phyloP scores from a whole-genome alignment of 331 rosid genomes.

The Stylosanthes scabra region DNA sequence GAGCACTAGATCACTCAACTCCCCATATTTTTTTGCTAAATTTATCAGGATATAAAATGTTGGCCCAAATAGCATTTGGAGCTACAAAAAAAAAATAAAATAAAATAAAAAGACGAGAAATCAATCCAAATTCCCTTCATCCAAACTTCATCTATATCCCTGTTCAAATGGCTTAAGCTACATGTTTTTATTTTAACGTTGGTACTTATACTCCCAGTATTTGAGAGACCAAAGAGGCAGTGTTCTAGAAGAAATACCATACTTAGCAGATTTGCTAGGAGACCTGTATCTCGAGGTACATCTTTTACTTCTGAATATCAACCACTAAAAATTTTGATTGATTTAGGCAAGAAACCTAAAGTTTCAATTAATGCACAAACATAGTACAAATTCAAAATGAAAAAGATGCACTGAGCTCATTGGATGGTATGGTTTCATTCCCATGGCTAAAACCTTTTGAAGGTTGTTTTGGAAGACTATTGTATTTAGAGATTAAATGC shows the following conservation, averaged over 20 bases:
- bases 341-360: neutral
- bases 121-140: slow-evolving; percentile 10
- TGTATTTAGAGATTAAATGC: too few relatives aligned
- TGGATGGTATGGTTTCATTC: neutral
- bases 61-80: slow-evolving; percentile 26
- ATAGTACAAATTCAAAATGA: neutral
- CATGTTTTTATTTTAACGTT: slow-evolving; percentile 33
- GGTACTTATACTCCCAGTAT: slow-evolving; percentile 54
- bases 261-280: slow-evolving; percentile 60
- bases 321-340: slow-evolving; percentile 15
- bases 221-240: slow-evolving; percentile 58
- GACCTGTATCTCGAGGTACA: slow-evolving; percentile 62
- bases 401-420: slow-evolving; percentile 18
- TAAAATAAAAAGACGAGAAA: too few relatives aligned
- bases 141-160: slow-evolving; percentile 19
- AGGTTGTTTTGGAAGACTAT: too few relatives aligned
- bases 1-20: slow-evolving; percentile 16
- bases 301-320: slow-evolving; percentile 32
- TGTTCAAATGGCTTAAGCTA: slow-evolving; percentile 25
- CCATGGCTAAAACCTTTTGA: slow-evolving; percentile 4
- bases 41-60: slow-evolving; percentile 9
- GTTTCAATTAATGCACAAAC: neutral
- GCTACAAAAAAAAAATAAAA: slow-evolving; percentile 5
- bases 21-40: slow-evolving; percentile 4
- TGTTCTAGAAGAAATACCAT: slow-evolving; percentile 66